Base-by-base conservation (phyloP, 768 basidiomycete genomes). In the Cantharellus anzutake region DNA sequence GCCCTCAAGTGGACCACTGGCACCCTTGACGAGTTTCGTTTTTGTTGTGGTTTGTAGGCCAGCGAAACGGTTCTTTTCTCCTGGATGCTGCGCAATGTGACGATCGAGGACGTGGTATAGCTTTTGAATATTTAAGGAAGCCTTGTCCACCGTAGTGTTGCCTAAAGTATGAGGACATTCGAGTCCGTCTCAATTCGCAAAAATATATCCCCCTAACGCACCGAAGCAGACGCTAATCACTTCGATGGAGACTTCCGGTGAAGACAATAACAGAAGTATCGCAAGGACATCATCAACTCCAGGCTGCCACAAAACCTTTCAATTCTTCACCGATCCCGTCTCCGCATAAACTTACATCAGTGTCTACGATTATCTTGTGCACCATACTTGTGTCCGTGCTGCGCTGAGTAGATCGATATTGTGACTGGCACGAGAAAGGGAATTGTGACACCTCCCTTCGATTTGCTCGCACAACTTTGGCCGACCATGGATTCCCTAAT, bases 81-180 rank as follows among this genome's bases (percentile, higher is more conserved):
- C 56, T 3, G 64, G 65, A 52, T 64, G 48, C 5, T 38, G 55
- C 2, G 57, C 58, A 11, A 69, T 42, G 51, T 70, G 66, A 7
- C 55, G n/a, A 41, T 67, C 61, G 20, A 70, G 63, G 0, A 67
- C 62, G 44, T 60, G 61, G 61, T 68, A 70, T 35, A 66, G 55
- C 61, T 71, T 71, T 14, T 61, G 60, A 35, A 70, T 62, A 64
- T 71, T 71, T 57, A 50, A 44, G 60, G 60, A 58, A 2, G 65
- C 63, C 35, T 63, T 52, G 3, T 53, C 44, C 39, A 64, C 42
- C 37, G 58, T 55, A 7, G 66, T 66, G 53, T 67, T 67, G 2
- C 64, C 64, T 60, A 51, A 41, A 29, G 29, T 11, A 16, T 3
- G 3, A 7, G 38, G 37, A 42, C 3, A 4, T 60, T 5, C 7